These are phyloP conservation scores for Ustilago cynodontis DNA, from an alignment of 1,284 basidiomycete species.

Conservation along the genomic window DNA sequence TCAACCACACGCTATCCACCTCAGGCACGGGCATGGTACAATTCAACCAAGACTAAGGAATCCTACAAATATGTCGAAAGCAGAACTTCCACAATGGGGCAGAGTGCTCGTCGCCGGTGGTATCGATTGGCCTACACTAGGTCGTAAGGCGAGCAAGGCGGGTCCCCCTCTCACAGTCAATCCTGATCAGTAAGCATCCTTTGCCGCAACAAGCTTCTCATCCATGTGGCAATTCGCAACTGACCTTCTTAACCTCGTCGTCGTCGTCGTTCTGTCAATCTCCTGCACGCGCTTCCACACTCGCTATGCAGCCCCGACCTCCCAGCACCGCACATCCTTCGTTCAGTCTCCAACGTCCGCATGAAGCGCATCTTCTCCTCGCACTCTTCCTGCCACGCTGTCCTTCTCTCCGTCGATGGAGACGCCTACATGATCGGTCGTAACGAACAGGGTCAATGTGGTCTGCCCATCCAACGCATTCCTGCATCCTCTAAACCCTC, in stretches of 20 bases:
- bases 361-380: constrained; percentile 56
- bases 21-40: background rate
- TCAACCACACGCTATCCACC: background rate
- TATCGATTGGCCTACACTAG: constrained; percentile 78
- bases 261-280: background rate
- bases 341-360: constrained; percentile 82
- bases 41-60: too few relatives aligned
- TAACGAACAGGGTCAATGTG: constrained; percentile 73
- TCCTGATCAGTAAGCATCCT: constrained; percentile 37
- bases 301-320: constrained; percentile 77
- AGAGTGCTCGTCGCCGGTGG: constrained; percentile 84
- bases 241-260: too few relatives aligned
- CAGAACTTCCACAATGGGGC: constrained; percentile 41
- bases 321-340: constrained; percentile 85
- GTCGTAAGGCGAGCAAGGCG: constrained; percentile 62
- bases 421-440: constrained; percentile 88
- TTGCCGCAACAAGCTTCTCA: background rate
- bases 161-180: constrained; percentile 42
- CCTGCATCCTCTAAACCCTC: constrained; percentile 67
- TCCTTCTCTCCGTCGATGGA: constrained; percentile 74
- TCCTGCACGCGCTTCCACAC: too few relatives aligned
- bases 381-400: constrained; percentile 55
- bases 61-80: constrained; percentile 26
- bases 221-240: too few relatives aligned
- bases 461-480: constrained; percentile 52